Evolutionary conservation across 768 basidiomycete species (phyloP), one percentile per base, ranked within the genome.

Genomic region (Rhodotorula diobovata): DNA sequence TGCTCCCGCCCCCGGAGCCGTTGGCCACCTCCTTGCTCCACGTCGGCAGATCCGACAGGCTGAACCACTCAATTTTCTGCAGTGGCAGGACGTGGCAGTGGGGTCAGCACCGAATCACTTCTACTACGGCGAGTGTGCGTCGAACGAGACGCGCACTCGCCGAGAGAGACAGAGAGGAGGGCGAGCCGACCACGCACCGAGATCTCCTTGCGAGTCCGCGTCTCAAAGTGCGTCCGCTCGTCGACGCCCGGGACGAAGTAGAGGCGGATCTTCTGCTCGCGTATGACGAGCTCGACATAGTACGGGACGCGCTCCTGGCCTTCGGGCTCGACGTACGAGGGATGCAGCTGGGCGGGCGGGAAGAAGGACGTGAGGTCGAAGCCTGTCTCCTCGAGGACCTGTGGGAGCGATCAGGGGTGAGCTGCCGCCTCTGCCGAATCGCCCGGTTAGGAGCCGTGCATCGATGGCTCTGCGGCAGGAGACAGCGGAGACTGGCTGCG

Each of bases 351-450:
- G 79, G 50, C 39, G 1, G 77, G 71, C 25, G 79, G 76, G 70
- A 83, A 81, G 39, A 76, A 68, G 6, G 77, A 71, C 2, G 80
- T 76, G 18, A 80, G 71, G 80, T 97, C 92, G 83, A 90, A 98
- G 23, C 96, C 96, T 1, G 93, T 97, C 82, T 99, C 96, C 81
- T 99, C 96, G 41, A 91, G 83, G 34, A 98, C 95, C 94, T 97
- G 76, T 20, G 37, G 18, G 35, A 35, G 34, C 32, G 32, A 59
- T n/a, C 50, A 39, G 7, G n/a, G 7, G 46, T 41, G 39, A 41
- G 39, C 15, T 41, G 9, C 9, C 39, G 39, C 9, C 39, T 41
- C 15, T 15, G 39, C 8, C 39, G 8, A 41, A 41, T 41, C 39
- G 39, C 15, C 39, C 9, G 15, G 39, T 15, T 8, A 41, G 15